Evolutionary conservation across 768 basidiomycete genomes (phyloP), one percentile per base, ranked within the genome.

Genomic region (Tylopilus vinaceipallidus): DNA sequence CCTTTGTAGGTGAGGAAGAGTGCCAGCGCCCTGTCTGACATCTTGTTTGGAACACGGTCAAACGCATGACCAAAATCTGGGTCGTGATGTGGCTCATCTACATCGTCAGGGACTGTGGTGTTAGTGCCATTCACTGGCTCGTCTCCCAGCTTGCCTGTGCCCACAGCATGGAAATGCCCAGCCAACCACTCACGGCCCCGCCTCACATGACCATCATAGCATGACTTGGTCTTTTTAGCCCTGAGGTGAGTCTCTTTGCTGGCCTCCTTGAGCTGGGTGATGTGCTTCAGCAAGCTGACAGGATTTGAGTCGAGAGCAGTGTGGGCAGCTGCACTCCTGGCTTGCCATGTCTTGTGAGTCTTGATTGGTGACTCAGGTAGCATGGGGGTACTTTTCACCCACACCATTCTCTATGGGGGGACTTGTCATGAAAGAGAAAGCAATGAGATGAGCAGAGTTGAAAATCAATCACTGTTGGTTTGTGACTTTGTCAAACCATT

Each of bases 171-270:
- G 37, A 38, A 20, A 14, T 12, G 14, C 37, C 22, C 12, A 7
- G 12, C 10, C 1, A 38, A 20, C 37, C 37, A 38, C 20, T 38
- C 17, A 16, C 16, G 13, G n/a, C 36, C 48, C 14, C 6, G 30
- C 6, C 24, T 29, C 24, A 53, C 42, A 11, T 53, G 52, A n/a
- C 42, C 22, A 0, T 14, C 39, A 16, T 53, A 50, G 30, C 43
- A 39, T 0, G 1, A 26, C 36, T 11, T 44, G 0, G 36, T 53
- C 2, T 53, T 53, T 7, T 20, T 39, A 23, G 41, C 52, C 20
- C 19, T 30, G 5, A 53, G 47, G 52, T 49, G 32, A 33, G 47
- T 23, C 19, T 43, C 19, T 8, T 49, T 53, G 0, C 37, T 32
- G 4, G 27, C 29, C 34, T 53, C 19, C 36, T 53, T 38, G n/a